Percentiles rank a stretch among this genome's conserved stretches.
Evolutionary conservation across 2,329 filamentous ascomycete species (phyloP).

Genomic region (Colletotrichum sojae): DNA sequence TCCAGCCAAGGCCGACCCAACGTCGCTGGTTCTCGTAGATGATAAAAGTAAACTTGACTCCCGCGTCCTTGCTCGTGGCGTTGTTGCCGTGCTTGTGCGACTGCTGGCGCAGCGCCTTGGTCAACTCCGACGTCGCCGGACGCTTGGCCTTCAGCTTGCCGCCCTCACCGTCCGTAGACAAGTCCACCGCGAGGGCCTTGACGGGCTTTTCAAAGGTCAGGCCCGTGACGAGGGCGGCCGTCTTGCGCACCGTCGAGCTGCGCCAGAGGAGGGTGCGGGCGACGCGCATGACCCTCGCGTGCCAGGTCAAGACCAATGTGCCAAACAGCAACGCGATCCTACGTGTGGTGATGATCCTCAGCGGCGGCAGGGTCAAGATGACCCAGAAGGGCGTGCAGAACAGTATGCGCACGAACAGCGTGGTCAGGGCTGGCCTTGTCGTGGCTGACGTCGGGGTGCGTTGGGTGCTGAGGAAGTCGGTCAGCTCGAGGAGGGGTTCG

Average conservation of each 20-base stretch:
- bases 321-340: slow-evolving; percentile 88
- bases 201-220: slow-evolving; percentile 75
- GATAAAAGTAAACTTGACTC: slow-evolving; percentile 96
- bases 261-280: slow-evolving; percentile 92
- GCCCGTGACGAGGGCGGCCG: slow-evolving; percentile 83
- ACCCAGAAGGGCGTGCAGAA: slow-evolving; percentile 93
- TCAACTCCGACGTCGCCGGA: slow-evolving; percentile 60
- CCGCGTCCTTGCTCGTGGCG: slow-evolving; percentile 72
- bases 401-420: slow-evolving; percentile 89
- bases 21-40: slow-evolving; percentile 96
- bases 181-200: slow-evolving; percentile 45
- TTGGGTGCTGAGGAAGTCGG: slow-evolving; percentile 93
- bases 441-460: slow-evolving; percentile 92
- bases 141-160: slow-evolving; percentile 49
- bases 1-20: slow-evolving; percentile 97
- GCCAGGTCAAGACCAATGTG: slow-evolving; percentile 90
- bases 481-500: slow-evolving; percentile 89
- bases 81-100: slow-evolving; percentile 44
- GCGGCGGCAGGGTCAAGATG: slow-evolving; percentile 82
- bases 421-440: slow-evolving; percentile 89
- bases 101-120: slow-evolving; percentile 57
- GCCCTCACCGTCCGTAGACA: slow-evolving; percentile 24
- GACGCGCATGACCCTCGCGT: slow-evolving; percentile 88
- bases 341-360: slow-evolving; percentile 88
- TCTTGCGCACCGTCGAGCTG: slow-evolving; percentile 79